A percentile compares a stretch with the other conserved stretches of the same genome.
Conservation (phyloP, 2,329 filamentous ascomycete genomes). For the Fusarium sp. region DNA sequence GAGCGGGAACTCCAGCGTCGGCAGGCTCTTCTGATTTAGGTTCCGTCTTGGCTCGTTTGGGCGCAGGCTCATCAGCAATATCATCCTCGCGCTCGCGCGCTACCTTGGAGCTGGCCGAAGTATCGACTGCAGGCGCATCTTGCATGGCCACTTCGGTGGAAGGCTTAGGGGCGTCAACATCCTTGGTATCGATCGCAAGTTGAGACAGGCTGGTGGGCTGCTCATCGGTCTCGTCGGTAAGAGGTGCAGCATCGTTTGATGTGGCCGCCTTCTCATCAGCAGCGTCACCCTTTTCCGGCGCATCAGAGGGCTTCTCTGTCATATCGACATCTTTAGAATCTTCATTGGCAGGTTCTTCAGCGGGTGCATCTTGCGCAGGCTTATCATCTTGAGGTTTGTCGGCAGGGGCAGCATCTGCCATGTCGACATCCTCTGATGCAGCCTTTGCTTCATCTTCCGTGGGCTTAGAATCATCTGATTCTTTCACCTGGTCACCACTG, state of each 20-base stretch:
- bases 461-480: constrained; percentile 10
- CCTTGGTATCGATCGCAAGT: constrained; percentile 52
- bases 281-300: constrained; percentile 28
- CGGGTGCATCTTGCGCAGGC: constrained; percentile 4
- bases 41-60: constrained; percentile 85
- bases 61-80: constrained; percentile 69
- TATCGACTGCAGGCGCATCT: constrained; percentile 53
- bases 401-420: constrained; percentile 22
- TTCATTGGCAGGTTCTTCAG: constrained; percentile 9
- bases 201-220: constrained; percentile 54
- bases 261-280: constrained; percentile 21
- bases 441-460: neutral
- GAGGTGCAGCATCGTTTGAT: constrained; percentile 35
- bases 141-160: constrained; percentile 62
- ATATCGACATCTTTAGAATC: constrained; percentile 44
- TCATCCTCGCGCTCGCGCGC: constrained; percentile 84
- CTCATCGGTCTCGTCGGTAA: constrained; percentile 51
- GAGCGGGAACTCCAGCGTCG: constrained; percentile 11
- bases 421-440: constrained; percentile 27
- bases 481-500: constrained; percentile 10
- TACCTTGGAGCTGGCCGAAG: constrained; percentile 65
- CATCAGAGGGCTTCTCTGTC: constrained; percentile 39
- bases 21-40: constrained; percentile 56
- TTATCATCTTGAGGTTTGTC: constrained; percentile 19
- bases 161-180: constrained; percentile 43